phyloP scores from a whole-genome alignment of 2,329 filamentous ascomycete genomes.

The Pseudonectria foliicola region DNA sequence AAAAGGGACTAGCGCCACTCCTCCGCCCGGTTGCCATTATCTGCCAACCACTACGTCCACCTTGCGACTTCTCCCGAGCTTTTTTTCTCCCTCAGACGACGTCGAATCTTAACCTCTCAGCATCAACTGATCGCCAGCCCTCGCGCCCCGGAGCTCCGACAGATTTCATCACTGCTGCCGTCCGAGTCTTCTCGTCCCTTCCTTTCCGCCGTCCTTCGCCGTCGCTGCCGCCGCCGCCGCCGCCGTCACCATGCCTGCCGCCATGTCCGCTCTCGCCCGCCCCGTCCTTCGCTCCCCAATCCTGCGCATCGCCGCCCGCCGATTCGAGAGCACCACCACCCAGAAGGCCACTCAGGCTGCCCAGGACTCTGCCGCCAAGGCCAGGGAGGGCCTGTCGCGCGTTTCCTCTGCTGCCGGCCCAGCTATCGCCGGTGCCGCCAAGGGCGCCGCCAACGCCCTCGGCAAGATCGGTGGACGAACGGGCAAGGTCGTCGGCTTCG shows the following conservation, averaged over 20 bases:
- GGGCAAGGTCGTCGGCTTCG: conserved; percentile 67
- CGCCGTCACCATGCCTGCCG: conserved; percentile 21
- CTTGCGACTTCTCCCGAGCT: conserved; percentile 41
- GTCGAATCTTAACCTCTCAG: conserved; percentile 19
- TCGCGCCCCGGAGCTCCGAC: conserved; percentile 20
- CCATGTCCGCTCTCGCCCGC: conserved; percentile 32
- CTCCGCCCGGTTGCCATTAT: conserved; percentile 10
- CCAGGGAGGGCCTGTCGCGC: conserved; percentile 73
- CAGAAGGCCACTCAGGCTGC: conserved; percentile 39
- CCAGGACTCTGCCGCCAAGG: conserved; percentile 50
- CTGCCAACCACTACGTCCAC: conserved; percentile 17
- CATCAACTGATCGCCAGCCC: conserved; percentile 31
- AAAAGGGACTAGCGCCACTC: conserved; percentile 24
- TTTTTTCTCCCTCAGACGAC: conserved; percentile 36
- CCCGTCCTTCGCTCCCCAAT: conserved; percentile 40
- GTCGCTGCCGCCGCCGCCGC: conserved; percentile 7
- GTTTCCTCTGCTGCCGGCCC: conserved; percentile 76
- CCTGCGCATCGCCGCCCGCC: conserved; percentile 42
- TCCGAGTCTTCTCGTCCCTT: conserved; percentile 15
- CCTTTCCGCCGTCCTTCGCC: too few species aligned
- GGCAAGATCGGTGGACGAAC: conserved; percentile 77
- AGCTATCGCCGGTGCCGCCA: conserved; percentile 63
- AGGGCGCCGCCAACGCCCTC: conserved; percentile 58
- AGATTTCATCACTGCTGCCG: too few species aligned
- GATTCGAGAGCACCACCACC: conserved; percentile 54